Percentiles rank a stretch among this genome's conserved stretches.
phyloP scores from a whole-genome alignment of 2,329 filamentous ascomycete genomes.

The Calonectria pauciramosa region DNA sequence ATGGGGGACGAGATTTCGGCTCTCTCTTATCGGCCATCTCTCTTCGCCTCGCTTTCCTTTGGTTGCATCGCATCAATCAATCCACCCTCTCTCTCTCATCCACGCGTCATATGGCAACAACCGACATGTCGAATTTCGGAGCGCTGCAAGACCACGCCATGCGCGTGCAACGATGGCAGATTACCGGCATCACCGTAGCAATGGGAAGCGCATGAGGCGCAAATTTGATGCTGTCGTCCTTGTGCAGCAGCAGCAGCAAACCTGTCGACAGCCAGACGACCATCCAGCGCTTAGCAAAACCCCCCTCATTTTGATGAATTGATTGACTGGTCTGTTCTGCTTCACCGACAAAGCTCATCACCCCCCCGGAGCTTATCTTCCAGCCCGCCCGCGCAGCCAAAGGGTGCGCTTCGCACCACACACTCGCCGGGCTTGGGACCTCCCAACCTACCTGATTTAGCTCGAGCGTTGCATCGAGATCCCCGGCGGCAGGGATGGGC shows the following conservation, averaged over 20 bases:
- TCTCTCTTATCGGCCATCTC: neutral
- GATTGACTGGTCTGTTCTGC: neutral
- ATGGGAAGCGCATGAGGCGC: neutral
- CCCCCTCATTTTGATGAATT: neutral
- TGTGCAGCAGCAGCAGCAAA: neutral
- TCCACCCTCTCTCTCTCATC: neutral
- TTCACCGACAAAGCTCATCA: conserved; percentile 35
- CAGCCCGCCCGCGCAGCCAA: conserved; percentile 1
- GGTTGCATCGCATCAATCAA: conserved; percentile 4
- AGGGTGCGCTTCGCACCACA: neutral
- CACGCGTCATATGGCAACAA: neutral
- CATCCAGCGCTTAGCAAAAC: conserved; percentile 11
- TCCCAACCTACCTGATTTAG: conserved; percentile 12
- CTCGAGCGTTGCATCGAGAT: conserved; percentile 23
- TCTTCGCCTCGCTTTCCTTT: neutral
- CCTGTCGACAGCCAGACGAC: neutral
- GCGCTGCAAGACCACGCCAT: neutral
- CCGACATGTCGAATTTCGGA: neutral
- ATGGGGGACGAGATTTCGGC: neutral
- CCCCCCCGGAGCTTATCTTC: conserved; percentile 40
- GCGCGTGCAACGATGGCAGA: neutral
- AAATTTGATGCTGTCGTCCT: neutral
- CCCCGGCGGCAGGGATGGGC: conserved; percentile 3
- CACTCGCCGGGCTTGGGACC: neutral
- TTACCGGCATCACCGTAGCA: neutral